Percentiles rank a stretch among this genome's conserved stretches.
These are phyloP conservation scores for Claviceps citrina DNA, from an alignment of 2,329 filamentous ascomycete species.

Conservation along the genomic window DNA sequence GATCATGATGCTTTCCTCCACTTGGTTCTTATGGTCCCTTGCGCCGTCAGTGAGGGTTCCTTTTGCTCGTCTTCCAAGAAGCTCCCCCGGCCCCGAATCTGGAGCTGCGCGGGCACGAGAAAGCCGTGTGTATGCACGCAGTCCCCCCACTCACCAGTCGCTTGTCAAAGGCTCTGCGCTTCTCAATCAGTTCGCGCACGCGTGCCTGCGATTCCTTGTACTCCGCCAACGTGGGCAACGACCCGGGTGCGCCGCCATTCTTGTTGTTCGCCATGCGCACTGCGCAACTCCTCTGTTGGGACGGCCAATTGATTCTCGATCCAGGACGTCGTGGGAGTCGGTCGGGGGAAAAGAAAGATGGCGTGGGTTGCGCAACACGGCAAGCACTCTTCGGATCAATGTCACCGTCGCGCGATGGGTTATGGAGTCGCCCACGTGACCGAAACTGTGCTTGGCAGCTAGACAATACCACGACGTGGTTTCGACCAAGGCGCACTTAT, in stretches of 20 bases:
- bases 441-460: too few relatives aligned
- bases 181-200: constrained; percentile 32
- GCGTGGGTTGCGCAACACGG: too few relatives aligned
- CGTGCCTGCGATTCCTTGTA: constrained; percentile 35
- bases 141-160: constrained; percentile 18
- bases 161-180: constrained; percentile 23
- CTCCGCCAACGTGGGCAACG: constrained; percentile 26
- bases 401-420: neutral
- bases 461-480: too few relatives aligned
- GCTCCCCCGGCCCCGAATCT: too few relatives aligned
- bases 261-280: constrained; percentile 22
- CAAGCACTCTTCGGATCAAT: neutral
- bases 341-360: too few relatives aligned
- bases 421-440: constrained; percentile 1
- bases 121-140: neutral
- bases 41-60: constrained; percentile 17
- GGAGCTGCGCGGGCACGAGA: too few relatives aligned
- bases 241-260: constrained; percentile 11
- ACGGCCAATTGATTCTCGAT: neutral
- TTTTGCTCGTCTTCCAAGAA: neutral
- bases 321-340: too few relatives aligned
- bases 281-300: neutral
- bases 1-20: constrained; percentile 69
- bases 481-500: too few relatives aligned
- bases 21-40: constrained; percentile 17